These are phyloP conservation scores for Podaxis sp. DNA, from an alignment of 768 basidiomycete genomes.

Conservation along the genomic window DNA sequence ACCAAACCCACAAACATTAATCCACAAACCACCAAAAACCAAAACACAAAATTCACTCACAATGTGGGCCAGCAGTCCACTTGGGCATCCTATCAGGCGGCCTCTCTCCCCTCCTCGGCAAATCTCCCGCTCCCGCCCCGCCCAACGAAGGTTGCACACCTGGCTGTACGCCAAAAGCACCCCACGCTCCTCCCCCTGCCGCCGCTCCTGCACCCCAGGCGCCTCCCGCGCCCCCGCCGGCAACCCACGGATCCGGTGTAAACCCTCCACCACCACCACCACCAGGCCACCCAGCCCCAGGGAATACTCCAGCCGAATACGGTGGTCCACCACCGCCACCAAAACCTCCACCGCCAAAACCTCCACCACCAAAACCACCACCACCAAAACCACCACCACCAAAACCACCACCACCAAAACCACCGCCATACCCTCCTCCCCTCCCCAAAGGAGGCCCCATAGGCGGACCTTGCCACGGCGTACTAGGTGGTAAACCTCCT, in stretches of 20 bases:
- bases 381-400: too few relatives aligned
- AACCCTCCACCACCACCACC: background rate
- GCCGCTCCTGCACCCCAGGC: background rate
- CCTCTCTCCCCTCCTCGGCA: background rate
- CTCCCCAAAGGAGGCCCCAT: background rate
- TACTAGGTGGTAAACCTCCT: background rate
- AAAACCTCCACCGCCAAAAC: too few relatives aligned
- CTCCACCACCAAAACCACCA: too few relatives aligned
- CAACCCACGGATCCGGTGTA: background rate
- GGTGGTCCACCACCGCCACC: constrained; percentile 1
- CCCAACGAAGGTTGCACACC: background rate
- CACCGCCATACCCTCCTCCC: background rate
- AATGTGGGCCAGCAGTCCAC: constrained; percentile 13
- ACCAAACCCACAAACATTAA: background rate
- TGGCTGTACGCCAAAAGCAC: background rate
- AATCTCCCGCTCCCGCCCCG: background rate
- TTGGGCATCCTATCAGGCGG: constrained; percentile 6
- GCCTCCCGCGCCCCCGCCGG: background rate
- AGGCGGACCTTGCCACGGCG: background rate
- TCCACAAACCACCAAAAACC: background rate
- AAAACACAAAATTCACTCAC: constrained; percentile 1
- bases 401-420: too few relatives aligned
- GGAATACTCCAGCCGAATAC: background rate
- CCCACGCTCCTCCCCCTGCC: constrained; percentile 1
- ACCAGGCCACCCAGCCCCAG: constrained; percentile 2